Evolutionary conservation across 495 filamentous ascomycete species (phyloP), one percentile per base, ranked within the genome.

Genomic region (Penicillium pancosmium): DNA sequence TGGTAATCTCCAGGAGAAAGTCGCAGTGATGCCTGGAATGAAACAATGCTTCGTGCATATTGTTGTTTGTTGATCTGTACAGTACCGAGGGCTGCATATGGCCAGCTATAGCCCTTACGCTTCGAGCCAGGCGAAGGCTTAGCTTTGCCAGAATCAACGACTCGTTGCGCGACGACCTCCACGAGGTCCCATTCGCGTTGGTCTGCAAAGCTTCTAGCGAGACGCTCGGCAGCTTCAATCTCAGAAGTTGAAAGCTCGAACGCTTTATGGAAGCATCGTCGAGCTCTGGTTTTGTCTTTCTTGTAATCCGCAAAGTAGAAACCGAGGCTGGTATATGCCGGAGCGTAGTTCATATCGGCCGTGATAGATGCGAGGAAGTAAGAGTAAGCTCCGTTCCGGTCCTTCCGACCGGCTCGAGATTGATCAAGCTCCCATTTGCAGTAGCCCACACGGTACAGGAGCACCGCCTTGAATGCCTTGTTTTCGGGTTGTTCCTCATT

Each of bases 51-150:
- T 68, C 91, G 88, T 54, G 81, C 62, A 65, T 93, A 97, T 43
- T 98, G 91, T 69, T 96, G 93, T 60, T 90, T 91, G 70, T 97
- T 99, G 59, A 96, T 84, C 71, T 98, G 91, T 0, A 95, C 94
- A n/a, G 97, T 90, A 35, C 94, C 94, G 4, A 99, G 80, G 1
- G 95, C 92, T n/a, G 93, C 91, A 65, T 90, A 92, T 9, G 94
- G 94, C 94, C 94, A 99, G 75, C 94, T 97, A 58, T 92, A 84
- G 5, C 89, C 91, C 69, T 88, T 93, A 65, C 87, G 87, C 75
- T 93, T 96, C 8, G 92, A 95, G 5, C 94, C 94, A 19, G 95
- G 94, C 11, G 92, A 83, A 43, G 92, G 90, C 65, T 88, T 88
- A 47, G 90, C 88, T 67, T 91, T 92, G 55, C 95, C 95, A 5